Evolutionary conservation across 2,329 filamentous ascomycete species (phyloP), one percentile per base, ranked within the genome.

Genomic region (Parafenestella ontariensis): DNA sequence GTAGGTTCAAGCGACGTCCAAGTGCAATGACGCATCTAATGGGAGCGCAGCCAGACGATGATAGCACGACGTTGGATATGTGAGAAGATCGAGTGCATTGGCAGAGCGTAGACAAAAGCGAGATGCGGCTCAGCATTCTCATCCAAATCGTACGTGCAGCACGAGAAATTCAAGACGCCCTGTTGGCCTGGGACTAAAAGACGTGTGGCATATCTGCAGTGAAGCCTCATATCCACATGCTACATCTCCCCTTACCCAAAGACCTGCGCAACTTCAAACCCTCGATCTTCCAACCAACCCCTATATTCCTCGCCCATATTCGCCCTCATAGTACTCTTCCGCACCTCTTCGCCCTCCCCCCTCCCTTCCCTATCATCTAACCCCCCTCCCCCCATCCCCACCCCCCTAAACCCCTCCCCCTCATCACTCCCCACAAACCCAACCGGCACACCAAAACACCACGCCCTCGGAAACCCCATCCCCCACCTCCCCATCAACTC

Each of bases 401-500:
- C 29, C 26, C 13, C n/a, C 7, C 18, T n/a, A 33, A 55, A 44
- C 17, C 21, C n/a, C 24, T 34, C 34, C 17, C 29, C 37, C 29
- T 54, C 50, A 23, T 49, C 54, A 57, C 42, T 56, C 53, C 7
- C 39, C 45, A 53, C 49, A 34, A 58, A 62, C 5, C 34, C 54
- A 11, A 53, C 51, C n/a, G 63, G 61, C 20, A 64, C 52, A 17
- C 68, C 66, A 34, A 69, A 54, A 52, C 62, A 63, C 68, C 66
- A 69, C 21, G 59, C 58, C 33, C 65, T 17, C 18, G 67, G 68
- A 31, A 52, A 69, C 3, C 17, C 63, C 64, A 76, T 69, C 28
- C 72, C 74, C 68, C 68, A 76, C 42, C 64, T 65, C 15, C 21
- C 54, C 69, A 73, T 72, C 47, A 76, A 46, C 15, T 28, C 49